phyloP scores from a whole-genome alignment of 208 protist genomes.

The Naegleria lovaniensis region DNA sequence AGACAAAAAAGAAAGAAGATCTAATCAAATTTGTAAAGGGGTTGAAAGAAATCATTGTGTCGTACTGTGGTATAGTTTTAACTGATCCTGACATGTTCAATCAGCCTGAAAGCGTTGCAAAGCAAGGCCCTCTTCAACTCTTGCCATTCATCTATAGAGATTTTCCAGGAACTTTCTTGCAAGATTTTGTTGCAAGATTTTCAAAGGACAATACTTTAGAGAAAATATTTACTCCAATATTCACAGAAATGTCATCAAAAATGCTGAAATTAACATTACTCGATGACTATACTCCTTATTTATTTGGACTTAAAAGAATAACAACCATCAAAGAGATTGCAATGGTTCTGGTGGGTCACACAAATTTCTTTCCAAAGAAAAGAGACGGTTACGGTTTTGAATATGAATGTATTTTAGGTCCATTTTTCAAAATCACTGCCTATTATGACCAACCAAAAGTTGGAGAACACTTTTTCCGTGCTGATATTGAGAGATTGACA shows the following conservation, averaged over 20 bases:
- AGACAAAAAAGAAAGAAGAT: neutral
- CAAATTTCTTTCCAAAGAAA: neutral
- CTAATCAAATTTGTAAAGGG: neutral
- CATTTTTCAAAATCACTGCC: slow-evolving; percentile 7
- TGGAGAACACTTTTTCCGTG: slow-evolving; percentile 17
- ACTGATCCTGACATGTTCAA: neutral
- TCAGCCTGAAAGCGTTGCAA: no score
- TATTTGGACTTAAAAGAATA: neutral
- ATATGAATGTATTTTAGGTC: slow-evolving; percentile 16
- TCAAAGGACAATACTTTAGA: neutral
- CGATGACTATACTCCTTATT: neutral
- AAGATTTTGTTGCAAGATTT: neutral
- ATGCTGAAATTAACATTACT: neutral
- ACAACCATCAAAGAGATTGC: neutral
- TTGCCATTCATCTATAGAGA: neutral
- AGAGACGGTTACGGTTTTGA: neutral
- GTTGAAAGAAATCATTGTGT: neutral
- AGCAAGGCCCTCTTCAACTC: neutral
- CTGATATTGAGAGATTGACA: neutral
- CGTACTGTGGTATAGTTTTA: slow-evolving; percentile 10
- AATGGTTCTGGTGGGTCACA: neutral
- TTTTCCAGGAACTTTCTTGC: neutral
- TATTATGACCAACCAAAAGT: slow-evolving; percentile 21
- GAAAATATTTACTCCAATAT: neutral
- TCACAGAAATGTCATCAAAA: neutral